Evolutionary conservation across 352 stramenopile genomes (phyloP), one percentile per base, ranked within the genome.

Genomic region (Globisporangium acanthophoron): DNA sequence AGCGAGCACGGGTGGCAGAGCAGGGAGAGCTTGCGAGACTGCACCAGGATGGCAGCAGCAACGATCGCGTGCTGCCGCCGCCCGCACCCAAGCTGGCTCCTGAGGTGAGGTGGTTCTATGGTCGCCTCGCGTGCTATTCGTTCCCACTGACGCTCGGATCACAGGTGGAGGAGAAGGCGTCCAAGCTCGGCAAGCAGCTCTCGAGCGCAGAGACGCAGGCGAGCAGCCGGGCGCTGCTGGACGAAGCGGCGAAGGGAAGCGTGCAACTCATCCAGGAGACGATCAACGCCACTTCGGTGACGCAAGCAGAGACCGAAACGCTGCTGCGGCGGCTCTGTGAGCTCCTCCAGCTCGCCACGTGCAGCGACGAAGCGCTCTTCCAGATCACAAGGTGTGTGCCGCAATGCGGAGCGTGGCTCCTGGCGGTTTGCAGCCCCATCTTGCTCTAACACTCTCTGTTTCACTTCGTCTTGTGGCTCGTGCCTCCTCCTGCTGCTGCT

Each of bases 331-430:
- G 57, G 20, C 46, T 85, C 12, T 92, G 82, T 44, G 58, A 45
- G 21, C 59, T 66, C 18, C 65, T 92, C 5, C 67, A 81, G 54
- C 65, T 92, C 24, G 41, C 64, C 18, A 59, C 52, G 3, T 75
- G 65, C 16, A 90, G 69, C 27, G 82, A 92, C 47, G 78, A 90
- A 68, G 76, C 59, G 24, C 70, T 92, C 1, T 75, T 74, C 46
- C 71, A 80, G 18, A 71, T 90, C 46, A 74, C 80, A 6, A 78
- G 51, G 78, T 87, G 64, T 29, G 60, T 59, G 20, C 21, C 27
- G 29, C 18, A 33, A 37, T 12, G 27, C 3, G 20, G 20, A 33
- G 27, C 45, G 20, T 27, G 24, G 24, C 24, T 27, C 1, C 24
- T 1, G 24, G 1, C 24, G 24, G 24, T 27, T 27, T 27, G 24